Percentiles rank a stretch among this genome's conserved stretches.
These are phyloP conservation scores for Candida maris DNA, from an alignment of 805 yeast species.

Conservation along the genomic window DNA sequence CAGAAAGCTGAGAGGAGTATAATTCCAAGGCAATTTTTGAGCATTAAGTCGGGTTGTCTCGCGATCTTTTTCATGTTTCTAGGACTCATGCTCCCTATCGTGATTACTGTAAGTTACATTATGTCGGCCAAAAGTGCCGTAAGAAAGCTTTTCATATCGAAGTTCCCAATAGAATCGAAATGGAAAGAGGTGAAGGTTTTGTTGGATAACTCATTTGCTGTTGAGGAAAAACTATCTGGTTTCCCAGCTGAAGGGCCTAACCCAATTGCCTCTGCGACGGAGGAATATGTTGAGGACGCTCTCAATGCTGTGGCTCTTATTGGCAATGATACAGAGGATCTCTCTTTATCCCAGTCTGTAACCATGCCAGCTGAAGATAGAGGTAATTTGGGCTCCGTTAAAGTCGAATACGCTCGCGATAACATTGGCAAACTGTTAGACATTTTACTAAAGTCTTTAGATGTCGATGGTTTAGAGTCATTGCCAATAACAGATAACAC, in stretches of 20 bases:
- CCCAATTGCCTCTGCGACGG: constrained; percentile 25
- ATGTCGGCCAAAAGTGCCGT: constrained; percentile 25
- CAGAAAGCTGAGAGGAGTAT: neutral
- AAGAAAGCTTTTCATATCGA: constrained; percentile 13
- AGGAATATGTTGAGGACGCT: constrained; percentile 27
- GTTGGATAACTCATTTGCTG: neutral
- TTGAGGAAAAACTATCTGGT: neutral
- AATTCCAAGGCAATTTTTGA: constrained; percentile 1
- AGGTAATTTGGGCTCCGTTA: neutral
- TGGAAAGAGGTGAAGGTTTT: constrained; percentile 6
- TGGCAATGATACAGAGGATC: neutral
- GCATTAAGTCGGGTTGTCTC: constrained; percentile 9
- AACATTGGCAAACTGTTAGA: constrained; percentile 1
- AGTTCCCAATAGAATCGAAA: constrained; percentile 15
- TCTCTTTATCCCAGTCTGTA: neutral
- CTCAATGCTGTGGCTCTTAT: constrained; percentile 9
- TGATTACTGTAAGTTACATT: constrained; percentile 22
- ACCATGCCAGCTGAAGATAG: neutral
- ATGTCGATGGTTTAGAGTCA: constrained; percentile 6
- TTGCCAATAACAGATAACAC: constrained; percentile 14
- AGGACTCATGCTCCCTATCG: constrained; percentile 24
- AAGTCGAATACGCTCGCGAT: constrained; percentile 6
- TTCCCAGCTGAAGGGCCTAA: constrained; percentile 8
- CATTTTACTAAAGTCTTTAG: constrained; percentile 3
- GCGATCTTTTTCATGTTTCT: constrained; percentile 6